Percentiles rank a stretch among this genome's conserved stretches.
phyloP scores from a whole-genome alignment of 345 rosid species.

The Camelina laxa region DNA sequence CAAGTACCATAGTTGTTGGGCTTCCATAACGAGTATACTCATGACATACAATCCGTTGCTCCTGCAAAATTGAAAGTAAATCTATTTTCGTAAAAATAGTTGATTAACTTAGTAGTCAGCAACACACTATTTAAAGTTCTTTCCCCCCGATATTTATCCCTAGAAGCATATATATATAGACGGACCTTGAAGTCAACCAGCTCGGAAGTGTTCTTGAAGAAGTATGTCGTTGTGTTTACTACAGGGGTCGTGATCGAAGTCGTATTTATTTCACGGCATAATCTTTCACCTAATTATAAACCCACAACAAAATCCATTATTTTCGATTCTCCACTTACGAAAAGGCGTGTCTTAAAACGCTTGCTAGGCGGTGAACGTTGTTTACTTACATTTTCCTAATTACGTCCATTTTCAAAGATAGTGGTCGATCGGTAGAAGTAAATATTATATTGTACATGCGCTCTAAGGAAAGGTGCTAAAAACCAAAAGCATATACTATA shows the following conservation, averaged over 20 bases:
- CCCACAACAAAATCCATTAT: slow-evolving; percentile 1
- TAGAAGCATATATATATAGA: background rate
- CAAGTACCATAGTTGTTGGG: slow-evolving; percentile 78
- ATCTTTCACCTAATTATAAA: slow-evolving; percentile 66
- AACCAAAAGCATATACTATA: too few species aligned
- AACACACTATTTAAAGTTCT: background rate
- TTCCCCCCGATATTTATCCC: background rate
- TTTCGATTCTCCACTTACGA: background rate
- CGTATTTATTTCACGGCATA: slow-evolving; percentile 80
- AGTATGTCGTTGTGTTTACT: slow-evolving; percentile 77
- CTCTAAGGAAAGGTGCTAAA: too few species aligned
- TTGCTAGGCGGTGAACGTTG: too few species aligned
- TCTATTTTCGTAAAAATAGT: background rate
- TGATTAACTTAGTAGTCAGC: background rate
- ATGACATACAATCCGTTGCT: slow-evolving; percentile 66
- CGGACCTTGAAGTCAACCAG: slow-evolving; percentile 85
- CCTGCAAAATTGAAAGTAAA: slow-evolving; percentile 47
- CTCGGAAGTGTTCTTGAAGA: slow-evolving; percentile 79
- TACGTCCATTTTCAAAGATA: too few species aligned
- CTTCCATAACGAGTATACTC: slow-evolving; percentile 92
- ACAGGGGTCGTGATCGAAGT: slow-evolving; percentile 87
- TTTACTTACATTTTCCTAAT: too few species aligned
- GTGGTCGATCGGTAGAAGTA: too few species aligned
- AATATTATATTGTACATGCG: too few species aligned
- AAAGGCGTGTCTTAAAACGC: too few species aligned